Evolutionary conservation across 768 basidiomycete genomes (phyloP).

Genomic region (Tephrocybe sp.): DNA sequence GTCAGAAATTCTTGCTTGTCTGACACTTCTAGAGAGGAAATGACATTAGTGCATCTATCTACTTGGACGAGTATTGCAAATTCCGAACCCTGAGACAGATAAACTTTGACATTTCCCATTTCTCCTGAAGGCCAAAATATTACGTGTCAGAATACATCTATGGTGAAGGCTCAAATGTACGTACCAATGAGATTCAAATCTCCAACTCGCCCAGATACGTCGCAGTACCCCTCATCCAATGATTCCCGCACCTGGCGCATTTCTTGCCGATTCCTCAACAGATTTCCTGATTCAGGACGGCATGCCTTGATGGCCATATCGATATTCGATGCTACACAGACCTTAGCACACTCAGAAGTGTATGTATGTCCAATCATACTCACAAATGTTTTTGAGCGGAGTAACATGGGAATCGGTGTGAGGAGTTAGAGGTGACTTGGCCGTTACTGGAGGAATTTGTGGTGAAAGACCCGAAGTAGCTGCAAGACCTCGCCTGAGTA

Average conservation of each 20-base stretch:
- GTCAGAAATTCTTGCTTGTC: constrained; percentile 46
- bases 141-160: not conserved
- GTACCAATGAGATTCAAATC: constrained; percentile 63
- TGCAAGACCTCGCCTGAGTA: constrained; percentile 5
- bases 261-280: constrained; percentile 61
- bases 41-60: not conserved
- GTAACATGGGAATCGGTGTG: constrained; percentile 25
- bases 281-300: constrained; percentile 57
- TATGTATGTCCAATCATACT: constrained; percentile 5
- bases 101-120: constrained; percentile 62
- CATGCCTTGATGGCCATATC: constrained; percentile 74
- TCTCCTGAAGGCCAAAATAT: constrained; percentile 36
- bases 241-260: constrained; percentile 75
- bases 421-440: constrained; percentile 12
- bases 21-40: constrained; percentile 50
- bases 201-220: constrained; percentile 61
- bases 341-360: constrained; percentile 6
- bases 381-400: constrained; percentile 42
- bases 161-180: constrained; percentile 13
- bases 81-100: constrained; percentile 54
- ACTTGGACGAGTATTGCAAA: not conserved
- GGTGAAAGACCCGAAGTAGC: constrained; percentile 13
- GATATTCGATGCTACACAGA: constrained; percentile 53
- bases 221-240: constrained; percentile 81
- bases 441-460: constrained; percentile 11